A percentile compares a stretch with the other conserved stretches of the same genome.
These are phyloP conservation scores for Paspalum vaginatum DNA, from an alignment of 176 grass and related monocot species.

Conservation along the genomic window DNA sequence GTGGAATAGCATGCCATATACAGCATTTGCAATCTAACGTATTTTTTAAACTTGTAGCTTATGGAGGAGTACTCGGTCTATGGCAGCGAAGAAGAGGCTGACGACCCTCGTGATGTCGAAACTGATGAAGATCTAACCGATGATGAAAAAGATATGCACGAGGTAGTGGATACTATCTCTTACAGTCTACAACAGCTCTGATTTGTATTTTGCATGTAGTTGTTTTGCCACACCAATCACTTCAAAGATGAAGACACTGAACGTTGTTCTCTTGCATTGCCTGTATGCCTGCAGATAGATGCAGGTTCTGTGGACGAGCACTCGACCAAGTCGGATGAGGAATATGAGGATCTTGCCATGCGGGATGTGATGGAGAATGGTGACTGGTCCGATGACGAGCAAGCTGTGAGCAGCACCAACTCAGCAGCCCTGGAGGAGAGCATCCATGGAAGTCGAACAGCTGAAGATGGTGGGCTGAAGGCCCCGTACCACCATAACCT, in stretches of 20 bases:
- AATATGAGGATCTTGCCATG: conserved; percentile 88
- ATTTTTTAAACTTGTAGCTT: conserved; percentile 49
- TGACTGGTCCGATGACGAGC: conserved; percentile 60
- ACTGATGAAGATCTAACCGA: conserved; percentile 86
- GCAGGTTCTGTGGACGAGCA: conserved; percentile 86
- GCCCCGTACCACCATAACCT: conserved; percentile 48
- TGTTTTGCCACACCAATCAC: not conserved
- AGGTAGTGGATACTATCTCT: conserved; percentile 46
- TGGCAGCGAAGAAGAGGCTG: conserved; percentile 83
- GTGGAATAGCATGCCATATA: not conserved
- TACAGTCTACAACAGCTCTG: not conserved
- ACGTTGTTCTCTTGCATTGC: not conserved
- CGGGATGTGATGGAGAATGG: conserved; percentile 57
- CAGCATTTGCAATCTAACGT: conserved; percentile 12
- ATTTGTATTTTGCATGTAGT: not conserved
- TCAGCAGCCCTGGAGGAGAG: conserved; percentile 14
- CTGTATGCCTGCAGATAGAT: conserved; percentile 59
- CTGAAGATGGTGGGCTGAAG: not conserved
- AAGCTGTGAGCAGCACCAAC: conserved; percentile 1
- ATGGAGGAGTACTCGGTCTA: conserved; percentile 69
- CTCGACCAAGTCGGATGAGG: conserved; percentile 87
- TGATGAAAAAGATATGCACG: conserved; percentile 50
- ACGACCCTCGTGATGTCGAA: conserved; percentile 58
- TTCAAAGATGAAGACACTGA: not conserved
- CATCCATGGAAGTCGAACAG: not conserved